Conservation (phyloP, 2,329 filamentous ascomycete species). For the Pseudogymnoascus sp. region DNA sequence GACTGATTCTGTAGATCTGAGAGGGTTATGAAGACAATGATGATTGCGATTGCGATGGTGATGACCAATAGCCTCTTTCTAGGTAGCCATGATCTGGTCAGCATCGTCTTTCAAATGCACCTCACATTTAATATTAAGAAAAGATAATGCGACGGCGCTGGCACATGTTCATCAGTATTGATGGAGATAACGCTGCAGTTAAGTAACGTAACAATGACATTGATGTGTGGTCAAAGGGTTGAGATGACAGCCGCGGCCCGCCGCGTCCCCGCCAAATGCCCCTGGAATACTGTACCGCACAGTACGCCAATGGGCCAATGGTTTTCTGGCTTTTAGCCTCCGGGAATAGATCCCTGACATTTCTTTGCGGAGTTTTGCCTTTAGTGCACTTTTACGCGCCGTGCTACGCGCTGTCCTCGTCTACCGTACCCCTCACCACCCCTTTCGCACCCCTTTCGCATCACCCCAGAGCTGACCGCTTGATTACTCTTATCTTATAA, state of each 20-base stretch:
- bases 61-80: slow-evolving; percentile 10
- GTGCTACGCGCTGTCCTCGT: background rate
- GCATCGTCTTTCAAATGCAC: slow-evolving; percentile 10
- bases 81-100: slow-evolving; percentile 11
- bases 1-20: slow-evolving; percentile 5
- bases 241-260: background rate
- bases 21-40: slow-evolving; percentile 10
- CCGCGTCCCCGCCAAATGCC: background rate
- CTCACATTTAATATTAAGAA: background rate
- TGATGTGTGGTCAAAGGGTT: background rate
- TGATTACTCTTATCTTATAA: background rate
- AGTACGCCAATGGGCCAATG: background rate
- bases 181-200: background rate
- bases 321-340: background rate
- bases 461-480: background rate
- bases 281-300: background rate
- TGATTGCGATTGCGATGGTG: background rate
- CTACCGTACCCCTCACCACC: background rate
- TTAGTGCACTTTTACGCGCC: background rate
- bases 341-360: background rate
- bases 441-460: background rate
- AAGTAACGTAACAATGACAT: background rate
- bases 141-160: background rate
- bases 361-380: background rate
- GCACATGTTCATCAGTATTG: background rate